Evolutionary conservation across 2,329 filamentous ascomycete genomes (phyloP), one percentile per base, ranked within the genome.

Genomic region (Beauveria australis): DNA sequence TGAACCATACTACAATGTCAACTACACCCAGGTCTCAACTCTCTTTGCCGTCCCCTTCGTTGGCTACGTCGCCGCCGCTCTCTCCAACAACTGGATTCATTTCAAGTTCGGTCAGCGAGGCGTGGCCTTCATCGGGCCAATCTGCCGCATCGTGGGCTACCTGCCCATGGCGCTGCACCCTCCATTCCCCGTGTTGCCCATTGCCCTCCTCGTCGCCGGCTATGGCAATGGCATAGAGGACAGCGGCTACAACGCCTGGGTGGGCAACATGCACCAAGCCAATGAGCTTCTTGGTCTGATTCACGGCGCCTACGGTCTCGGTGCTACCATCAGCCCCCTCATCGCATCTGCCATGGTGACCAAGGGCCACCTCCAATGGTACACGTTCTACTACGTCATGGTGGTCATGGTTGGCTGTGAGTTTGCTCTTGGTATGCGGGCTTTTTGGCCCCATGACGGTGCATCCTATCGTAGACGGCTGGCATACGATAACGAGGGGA

Each of bases 351-450:
- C 82, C 5, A 85, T 93, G 82, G 82, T 92, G 41, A 85, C 86
- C 0, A 84, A 84, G 64, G 83, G 75, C 0, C 65, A 75, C 4
- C 68, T 87, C 55, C 76, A 76, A 0, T 94, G 90, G 90, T 91
- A 87, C 66, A 77, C 77, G 12, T 92, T 88, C 72, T 93, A 90
- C 72, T 91, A 91, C 68, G 74, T 91, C 60, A 89, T 92, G 85
- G 79, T 88, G 48, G 83, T 74, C 12, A 71, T 83, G 53, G 79
- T 84, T 0, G 75, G 71, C 1, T 64, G 88, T 28, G 87, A 90
- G 67, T 70, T 88, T 7, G 58, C 74, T 3, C 73, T 79, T 3
- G 80, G 79, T 1, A 68, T 76, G 1, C 66, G 73, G 22, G 79
- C 84, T 1, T 92, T 92, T 71, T 89, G 88, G 86, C 68, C 65